A percentile compares a stretch with the other conserved stretches of the same genome.
Conservation (phyloP, 352 stramenopile species). For the Pythium sukuiense region DNA sequence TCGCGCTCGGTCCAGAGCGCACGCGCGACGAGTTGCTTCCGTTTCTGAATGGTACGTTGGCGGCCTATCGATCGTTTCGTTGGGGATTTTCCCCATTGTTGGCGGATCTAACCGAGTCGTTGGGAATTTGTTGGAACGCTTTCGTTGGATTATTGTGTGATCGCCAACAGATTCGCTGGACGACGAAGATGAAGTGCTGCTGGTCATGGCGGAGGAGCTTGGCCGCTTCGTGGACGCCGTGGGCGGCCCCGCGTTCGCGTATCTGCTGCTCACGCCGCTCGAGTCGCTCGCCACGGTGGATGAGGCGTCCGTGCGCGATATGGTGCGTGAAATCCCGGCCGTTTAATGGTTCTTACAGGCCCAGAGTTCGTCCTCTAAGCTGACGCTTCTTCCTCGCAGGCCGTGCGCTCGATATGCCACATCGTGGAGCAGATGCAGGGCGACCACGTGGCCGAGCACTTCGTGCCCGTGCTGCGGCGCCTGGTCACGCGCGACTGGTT, state of each 20-base stretch:
- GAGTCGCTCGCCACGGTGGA: slow-evolving; percentile 93
- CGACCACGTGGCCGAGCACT: slow-evolving; percentile 87
- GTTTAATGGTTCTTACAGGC: neutral
- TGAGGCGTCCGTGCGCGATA: slow-evolving; percentile 94
- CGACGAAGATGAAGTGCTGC: slow-evolving; percentile 97
- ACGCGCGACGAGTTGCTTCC: slow-evolving; percentile 96
- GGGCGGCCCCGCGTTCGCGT: slow-evolving; percentile 84
- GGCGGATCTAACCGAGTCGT: neutral
- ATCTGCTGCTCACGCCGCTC: slow-evolving; percentile 93
- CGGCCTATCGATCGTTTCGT: neutral
- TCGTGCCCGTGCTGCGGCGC: slow-evolving; percentile 91
- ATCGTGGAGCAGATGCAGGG: slow-evolving; percentile 87
- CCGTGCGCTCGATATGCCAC: slow-evolving; percentile 87
- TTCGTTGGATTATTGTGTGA: slow-evolving; percentile 4
- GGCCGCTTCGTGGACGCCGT: slow-evolving; percentile 91
- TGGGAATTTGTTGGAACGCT: neutral
- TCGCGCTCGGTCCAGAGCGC: slow-evolving; percentile 87
- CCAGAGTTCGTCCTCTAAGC: neutral
- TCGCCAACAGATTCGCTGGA: slow-evolving; percentile 90
- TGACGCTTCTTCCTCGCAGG: slow-evolving; percentile 27
- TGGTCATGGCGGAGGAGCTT: slow-evolving; percentile 93
- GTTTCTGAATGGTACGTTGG: slow-evolving; percentile 91
- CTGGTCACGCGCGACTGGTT: slow-evolving; percentile 96
- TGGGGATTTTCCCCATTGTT: neutral
- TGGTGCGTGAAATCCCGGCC: slow-evolving; percentile 33